Evolutionary conservation across 2,329 filamentous ascomycete genomes (phyloP).

Genomic region (Ambrosiella beaveri): DNA sequence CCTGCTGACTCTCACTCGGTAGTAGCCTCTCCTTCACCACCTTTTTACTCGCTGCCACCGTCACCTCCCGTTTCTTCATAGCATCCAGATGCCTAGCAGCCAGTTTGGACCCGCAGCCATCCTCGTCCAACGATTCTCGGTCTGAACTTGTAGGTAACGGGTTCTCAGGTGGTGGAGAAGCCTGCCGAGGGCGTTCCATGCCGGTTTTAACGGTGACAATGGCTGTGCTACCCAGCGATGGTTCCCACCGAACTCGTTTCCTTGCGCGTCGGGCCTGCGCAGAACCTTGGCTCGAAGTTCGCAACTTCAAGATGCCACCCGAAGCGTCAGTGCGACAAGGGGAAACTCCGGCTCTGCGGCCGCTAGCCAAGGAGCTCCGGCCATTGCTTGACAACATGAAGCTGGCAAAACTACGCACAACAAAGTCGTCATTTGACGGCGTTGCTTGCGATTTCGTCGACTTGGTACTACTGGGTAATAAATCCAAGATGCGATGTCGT

Average conservation of each 20-base stretch:
- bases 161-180: constrained; percentile 5
- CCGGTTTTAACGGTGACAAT: constrained; percentile 8
- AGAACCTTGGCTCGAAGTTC: not conserved
- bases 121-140: not conserved
- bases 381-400: constrained; percentile 8
- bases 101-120: constrained; percentile 15
- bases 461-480: constrained; percentile 5
- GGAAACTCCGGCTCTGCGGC: not conserved
- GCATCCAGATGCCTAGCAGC: constrained; percentile 11
- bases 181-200: not conserved
- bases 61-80: not conserved
- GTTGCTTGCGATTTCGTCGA: not conserved
- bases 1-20: constrained; percentile 27
- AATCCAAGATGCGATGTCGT: constrained; percentile 9
- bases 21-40: constrained; percentile 18
- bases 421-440: constrained; percentile 5
- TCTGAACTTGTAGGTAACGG: not conserved
- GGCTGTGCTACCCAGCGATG: constrained; percentile 10
- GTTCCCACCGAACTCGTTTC: constrained; percentile 25
- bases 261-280: not conserved
- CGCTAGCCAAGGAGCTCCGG: not conserved
- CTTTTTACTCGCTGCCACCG: not conserved
- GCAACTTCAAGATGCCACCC: constrained; percentile 7
- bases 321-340: not conserved
- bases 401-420: constrained; percentile 12